A percentile compares a stretch with the other conserved stretches of the same genome.
These are phyloP conservation scores for Cryphonectria japonica DNA, from an alignment of 2,329 filamentous ascomycete genomes.

Conservation along the genomic window DNA sequence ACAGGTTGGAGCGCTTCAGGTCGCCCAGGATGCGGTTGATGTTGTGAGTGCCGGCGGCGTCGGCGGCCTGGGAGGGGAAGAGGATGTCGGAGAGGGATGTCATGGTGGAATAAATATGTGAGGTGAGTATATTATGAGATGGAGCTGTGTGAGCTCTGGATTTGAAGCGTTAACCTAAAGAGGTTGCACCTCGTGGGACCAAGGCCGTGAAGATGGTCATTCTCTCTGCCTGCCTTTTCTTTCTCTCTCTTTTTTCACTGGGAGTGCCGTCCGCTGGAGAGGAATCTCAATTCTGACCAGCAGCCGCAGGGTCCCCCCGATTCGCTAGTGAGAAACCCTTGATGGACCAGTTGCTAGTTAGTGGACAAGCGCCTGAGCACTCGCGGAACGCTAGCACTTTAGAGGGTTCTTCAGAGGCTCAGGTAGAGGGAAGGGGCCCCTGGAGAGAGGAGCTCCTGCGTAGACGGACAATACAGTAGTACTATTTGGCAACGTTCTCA, in stretches of 20 bases:
- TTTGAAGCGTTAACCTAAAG: neutral
- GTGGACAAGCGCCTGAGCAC: neutral
- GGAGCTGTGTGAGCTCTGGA: neutral
- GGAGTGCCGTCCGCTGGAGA: neutral
- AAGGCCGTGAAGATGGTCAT: neutral
- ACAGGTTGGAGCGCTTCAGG: conserved; percentile 76
- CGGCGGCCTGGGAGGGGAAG: conserved; percentile 54
- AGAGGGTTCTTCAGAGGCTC: neutral
- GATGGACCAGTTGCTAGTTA: neutral
- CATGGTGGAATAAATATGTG: conserved; percentile 28
- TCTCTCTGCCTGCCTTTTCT: neutral
- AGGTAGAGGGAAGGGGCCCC: neutral
- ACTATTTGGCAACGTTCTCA: neutral
- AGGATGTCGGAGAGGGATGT: conserved; percentile 47
- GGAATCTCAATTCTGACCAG: neutral
- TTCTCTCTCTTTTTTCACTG: neutral
- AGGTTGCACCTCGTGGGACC: neutral
- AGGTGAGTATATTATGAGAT: neutral
- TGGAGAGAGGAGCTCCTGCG: neutral
- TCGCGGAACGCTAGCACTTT: neutral
- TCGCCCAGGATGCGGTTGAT: conserved; percentile 72
- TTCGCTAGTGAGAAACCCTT: neutral
- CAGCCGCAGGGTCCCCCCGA: neutral
- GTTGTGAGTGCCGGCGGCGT: conserved; percentile 50
- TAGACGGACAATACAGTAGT: too few species aligned